These are phyloP conservation scores for Sporothrix brunneoviolacea DNA, from an alignment of 2,329 filamentous ascomycete genomes.

Conservation along the genomic window DNA sequence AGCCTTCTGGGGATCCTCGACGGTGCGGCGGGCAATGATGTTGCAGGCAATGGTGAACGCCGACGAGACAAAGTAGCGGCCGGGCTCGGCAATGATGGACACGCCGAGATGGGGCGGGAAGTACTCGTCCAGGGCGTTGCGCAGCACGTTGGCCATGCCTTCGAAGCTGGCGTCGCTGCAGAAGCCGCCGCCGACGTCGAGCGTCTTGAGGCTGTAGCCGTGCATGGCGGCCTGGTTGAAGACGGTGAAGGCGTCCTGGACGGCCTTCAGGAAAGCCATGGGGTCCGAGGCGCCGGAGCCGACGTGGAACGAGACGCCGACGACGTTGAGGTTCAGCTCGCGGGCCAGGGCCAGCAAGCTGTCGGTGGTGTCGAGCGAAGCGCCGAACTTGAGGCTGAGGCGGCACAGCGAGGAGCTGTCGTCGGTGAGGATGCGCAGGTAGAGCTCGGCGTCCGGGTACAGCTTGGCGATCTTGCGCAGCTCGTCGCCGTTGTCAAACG, in stretches of 20 bases:
- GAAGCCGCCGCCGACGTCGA: constrained; percentile 94
- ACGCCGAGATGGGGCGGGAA: constrained; percentile 69
- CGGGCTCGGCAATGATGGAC: constrained; percentile 89
- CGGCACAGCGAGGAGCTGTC: constrained; percentile 92
- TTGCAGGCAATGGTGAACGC: constrained; percentile 95
- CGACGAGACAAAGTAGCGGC: constrained; percentile 88
- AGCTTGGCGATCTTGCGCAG: constrained; percentile 95
- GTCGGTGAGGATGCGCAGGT: constrained; percentile 90
- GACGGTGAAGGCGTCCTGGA: constrained; percentile 78
- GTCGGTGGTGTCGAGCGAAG: constrained; percentile 73
- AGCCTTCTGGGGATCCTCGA: constrained; percentile 68
- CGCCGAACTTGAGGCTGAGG: constrained; percentile 95
- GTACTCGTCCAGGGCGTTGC: constrained; percentile 74
- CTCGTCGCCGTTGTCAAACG: constrained; percentile 97
- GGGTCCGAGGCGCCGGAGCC: constrained; percentile 94
- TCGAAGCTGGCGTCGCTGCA: constrained; percentile 78
- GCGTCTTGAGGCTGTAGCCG: constrained; percentile 75
- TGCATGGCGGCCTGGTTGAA: constrained; percentile 76
- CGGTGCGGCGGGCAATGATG: constrained; percentile 88
- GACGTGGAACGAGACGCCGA: constrained; percentile 96
- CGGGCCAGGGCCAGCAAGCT: constrained; percentile 73
- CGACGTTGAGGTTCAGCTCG: constrained; percentile 78
- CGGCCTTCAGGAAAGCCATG: constrained; percentile 82
- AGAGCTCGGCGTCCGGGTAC: constrained; percentile 83
- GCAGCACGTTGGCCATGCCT: constrained; percentile 74